phyloP scores from a whole-genome alignment of 2,329 filamentous ascomycete species.

The Aspergillus novofumigatus region DNA sequence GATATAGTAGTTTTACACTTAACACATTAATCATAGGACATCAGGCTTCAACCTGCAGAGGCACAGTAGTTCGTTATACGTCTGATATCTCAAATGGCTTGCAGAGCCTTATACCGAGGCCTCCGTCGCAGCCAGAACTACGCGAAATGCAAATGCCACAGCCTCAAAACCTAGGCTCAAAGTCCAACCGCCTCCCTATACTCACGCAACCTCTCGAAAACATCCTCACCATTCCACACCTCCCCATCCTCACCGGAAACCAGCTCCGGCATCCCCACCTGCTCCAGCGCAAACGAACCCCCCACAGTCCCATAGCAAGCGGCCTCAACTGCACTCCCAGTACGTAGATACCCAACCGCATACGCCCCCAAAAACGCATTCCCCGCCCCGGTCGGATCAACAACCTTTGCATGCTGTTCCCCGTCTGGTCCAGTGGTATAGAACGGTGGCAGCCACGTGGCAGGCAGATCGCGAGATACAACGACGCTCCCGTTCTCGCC shows the following conservation, averaged over 20 bases:
- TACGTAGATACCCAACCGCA: constrained; percentile 21
- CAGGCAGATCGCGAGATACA: constrained; percentile 1
- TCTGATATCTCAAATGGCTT: too few species aligned
- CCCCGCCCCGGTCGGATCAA: constrained; percentile 36
- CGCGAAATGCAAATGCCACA: too few species aligned
- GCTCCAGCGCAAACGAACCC: constrained; percentile 29
- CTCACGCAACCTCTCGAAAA: constrained; percentile 12
- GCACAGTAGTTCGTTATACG: too few species aligned
- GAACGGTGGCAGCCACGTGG: constrained; percentile 29
- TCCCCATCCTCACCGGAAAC: constrained; percentile 2
- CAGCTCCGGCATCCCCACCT: constrained; percentile 26
- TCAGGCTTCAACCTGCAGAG: too few species aligned
- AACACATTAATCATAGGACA: too few species aligned
- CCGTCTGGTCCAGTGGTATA: constrained; percentile 1
- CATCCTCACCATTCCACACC: constrained; percentile 16
- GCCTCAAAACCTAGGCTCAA: neutral
- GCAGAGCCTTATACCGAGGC: too few species aligned
- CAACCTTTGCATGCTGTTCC: constrained; percentile 12
- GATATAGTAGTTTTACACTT: too few species aligned
- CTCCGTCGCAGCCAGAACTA: too few species aligned
- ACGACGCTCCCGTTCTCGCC: constrained; percentile 29
- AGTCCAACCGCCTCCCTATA: constrained; percentile 3
- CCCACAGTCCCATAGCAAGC: constrained; percentile 30
- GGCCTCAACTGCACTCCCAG: constrained; percentile 17
- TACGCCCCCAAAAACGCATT: constrained; percentile 36